Base-by-base conservation (phyloP, 2,329 filamentous ascomycete genomes). In the Aureobasidium sp. region DNA sequence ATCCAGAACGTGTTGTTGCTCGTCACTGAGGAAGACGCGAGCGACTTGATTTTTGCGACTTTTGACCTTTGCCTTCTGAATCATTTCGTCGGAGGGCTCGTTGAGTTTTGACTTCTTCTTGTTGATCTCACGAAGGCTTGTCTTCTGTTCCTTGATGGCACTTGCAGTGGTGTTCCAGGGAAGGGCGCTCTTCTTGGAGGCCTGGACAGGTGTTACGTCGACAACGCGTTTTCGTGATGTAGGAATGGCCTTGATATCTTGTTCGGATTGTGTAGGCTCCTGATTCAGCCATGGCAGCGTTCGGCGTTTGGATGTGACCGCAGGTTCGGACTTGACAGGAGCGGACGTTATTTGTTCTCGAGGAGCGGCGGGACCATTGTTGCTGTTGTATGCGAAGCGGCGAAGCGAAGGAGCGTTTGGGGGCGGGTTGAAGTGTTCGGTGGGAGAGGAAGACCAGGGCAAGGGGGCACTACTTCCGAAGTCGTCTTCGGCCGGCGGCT, bases 1-100 rank as follows among this genome's bases (percentile, higher is more conserved):
- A 40, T 89, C 83, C 54, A 94, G 74, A 10, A 98, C 89, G 55
- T 87, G 82, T 56, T 81, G 79, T 69, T 98, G 93, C 66, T 98
- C 93, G 11, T 85, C 79, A 65, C 88, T 96, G 30, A 98, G 75
- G 53, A 85, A 84, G 8, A 94, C 78, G 8, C 77, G 71, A 22
- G 80, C 70, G 53, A 79, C 68, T 53, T 69, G 57, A 11, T 61
- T 55, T 49, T 74, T 69, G 59, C 68, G 68, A 56, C 70, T 71
- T 56, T 71, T 68, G 58, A 66, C 74, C 32, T 65, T 64, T 10
- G 73, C 69, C 32, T 77, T 71, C 34, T 73, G 70, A 4, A 74
- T 68, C 2, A 76, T 77, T 16, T 79, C 77, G 47, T 69, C 71
- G 11, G 66, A 64, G 55, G 68, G 55, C 60, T 70, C 58, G 52